Base-by-base conservation (phyloP, 163 green algal species). In the Botryococcus braunii region DNA sequence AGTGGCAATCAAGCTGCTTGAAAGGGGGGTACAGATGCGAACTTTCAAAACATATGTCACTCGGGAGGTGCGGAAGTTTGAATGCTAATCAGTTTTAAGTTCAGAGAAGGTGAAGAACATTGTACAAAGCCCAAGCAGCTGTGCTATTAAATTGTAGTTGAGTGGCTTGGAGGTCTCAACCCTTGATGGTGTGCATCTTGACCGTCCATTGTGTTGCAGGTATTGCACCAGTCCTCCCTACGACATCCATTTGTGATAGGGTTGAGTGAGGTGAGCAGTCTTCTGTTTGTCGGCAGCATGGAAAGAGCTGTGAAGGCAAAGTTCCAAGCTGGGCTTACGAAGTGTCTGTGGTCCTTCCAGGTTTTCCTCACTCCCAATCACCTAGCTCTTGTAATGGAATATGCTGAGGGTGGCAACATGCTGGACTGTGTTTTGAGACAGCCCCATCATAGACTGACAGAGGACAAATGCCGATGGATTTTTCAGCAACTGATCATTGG, bases 401-500 rank as follows among this genome's bases (percentile, higher is more conserved):
- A 81, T 65, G 84, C 84, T 1, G 62, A 74, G 17, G 77, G 80
- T 0, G 80, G 80, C 6, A 74, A 84, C 70, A 72, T 84, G 21
- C 79, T 84, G 58, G 65, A 69, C 35, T 83, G 78, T 41, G 73
- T 68, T 1, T 48, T 73, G 6, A 66, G 69, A n/a, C 58, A 55
- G 0, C 69, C 72, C 4, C 47, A 59, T 46, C 66, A 66, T 34
- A 58, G 83, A 37, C 77, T 96, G 17, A 82, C 82, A 29, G 92
- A 97, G 77, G 75, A 83, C 37, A 87, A 94, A 38, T 86, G 88
- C 6, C 78, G 92, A 8, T 96, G 86, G 85, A 95, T 97, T 74
- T 97, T 97, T 79, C 92, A 97, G 80, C 92, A 97, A 76, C 83
- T 97, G 32, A 89, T 96, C 47, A 90, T 91, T 34, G 92, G 88